These are phyloP conservation scores for Paxillus involutus DNA, from an alignment of 768 basidiomycete species.

Conservation along the genomic window DNA sequence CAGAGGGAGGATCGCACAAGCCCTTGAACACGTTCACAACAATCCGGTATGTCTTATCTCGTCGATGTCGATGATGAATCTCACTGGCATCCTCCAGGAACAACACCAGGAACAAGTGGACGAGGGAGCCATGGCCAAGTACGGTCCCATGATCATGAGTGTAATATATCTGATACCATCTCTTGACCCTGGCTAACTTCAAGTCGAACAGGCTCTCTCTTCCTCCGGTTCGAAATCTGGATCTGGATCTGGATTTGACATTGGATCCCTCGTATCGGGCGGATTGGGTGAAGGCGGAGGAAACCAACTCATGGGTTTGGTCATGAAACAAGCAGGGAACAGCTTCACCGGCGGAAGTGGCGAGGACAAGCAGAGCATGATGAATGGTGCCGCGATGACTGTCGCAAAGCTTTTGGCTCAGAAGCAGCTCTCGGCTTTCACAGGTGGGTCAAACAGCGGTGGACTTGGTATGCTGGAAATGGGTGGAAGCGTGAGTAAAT, in stretches of 20 bases:
- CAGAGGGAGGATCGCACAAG: conserved; percentile 12
- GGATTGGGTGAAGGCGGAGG: conserved; percentile 44
- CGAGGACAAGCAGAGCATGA: conserved; percentile 73
- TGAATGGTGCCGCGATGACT: conserved; percentile 83
- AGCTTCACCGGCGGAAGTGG: conserved; percentile 67
- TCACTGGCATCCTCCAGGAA: conserved; percentile 6
- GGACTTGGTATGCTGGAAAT: conserved; percentile 62
- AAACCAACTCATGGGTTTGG: conserved; percentile 76
- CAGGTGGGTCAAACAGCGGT: conserved; percentile 68
- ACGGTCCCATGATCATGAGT: conserved; percentile 20
- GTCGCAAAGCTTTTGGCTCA: conserved; percentile 82
- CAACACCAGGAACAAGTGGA: conserved; percentile 15
- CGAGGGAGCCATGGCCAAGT: conserved; percentile 9
- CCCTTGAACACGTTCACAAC: conserved; percentile 20
- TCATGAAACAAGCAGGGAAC: conserved; percentile 81
- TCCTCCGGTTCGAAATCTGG: conserved; percentile 29
- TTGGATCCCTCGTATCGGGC: conserved; percentile 24
- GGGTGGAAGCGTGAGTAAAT: conserved; percentile 41
- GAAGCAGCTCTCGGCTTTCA: conserved; percentile 42
- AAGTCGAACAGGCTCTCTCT: conserved; percentile 17
- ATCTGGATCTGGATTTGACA: conserved; percentile 35
- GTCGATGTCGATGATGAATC: not conserved
- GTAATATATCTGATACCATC: conserved; percentile 3
- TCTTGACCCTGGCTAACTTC: conserved; percentile 2
- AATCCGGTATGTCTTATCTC: conserved; percentile 14